Base-by-base conservation (phyloP, 257 asterid genomes). In the Mitragyna speciosa region DNA sequence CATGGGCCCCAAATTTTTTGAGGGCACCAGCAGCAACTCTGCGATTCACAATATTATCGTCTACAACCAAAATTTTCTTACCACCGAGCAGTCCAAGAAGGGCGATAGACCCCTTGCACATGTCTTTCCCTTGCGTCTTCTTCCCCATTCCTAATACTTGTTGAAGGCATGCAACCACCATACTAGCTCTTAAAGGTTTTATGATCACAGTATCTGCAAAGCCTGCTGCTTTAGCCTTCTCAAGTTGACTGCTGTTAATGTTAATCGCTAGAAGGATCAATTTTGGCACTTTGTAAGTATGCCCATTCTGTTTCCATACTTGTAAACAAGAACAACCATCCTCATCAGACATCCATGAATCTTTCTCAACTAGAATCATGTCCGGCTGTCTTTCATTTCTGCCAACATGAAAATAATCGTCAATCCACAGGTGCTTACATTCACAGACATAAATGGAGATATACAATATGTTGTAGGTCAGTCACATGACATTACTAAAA, bases 1-100 rank as follows among this genome's bases (percentile, higher is more conserved):
- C 97, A 7, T 82, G 84, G 6, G 98, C 98, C 51, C 99, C 99
- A 26, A 90, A 92, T 76, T 93, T 95, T 71, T 90, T 91, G 20
- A 95, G 90, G 15, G 98, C 93, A 24, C 99, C 99, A 2, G 99
- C 97, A 15, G 99, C 98, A 79, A 95, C 99, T 84, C 95, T 88
- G 4, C 95, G 91, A 84, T 95, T 95, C 33, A 95, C 99, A 4
- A 65, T 56, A 74, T 95, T 95, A 83, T 95, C 99, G 82, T 95
- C 99, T 12, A 95, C 98, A 39, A 95, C 99, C 88, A 95, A 83
- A 72, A 95, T 89, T 75, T 88, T 93, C 92, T 89, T 93, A 77
- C 95, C 96, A 47, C 91, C 82, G 0, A 95, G 89, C 86, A 95
- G 84, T 36, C 95, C 92, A 20, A 84, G 82, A 10, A 89, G 90